Percentiles rank a stretch among this genome's conserved stretches.
These are phyloP conservation scores for Bassia scoparia DNA, from an alignment of 148 eudicot species.

Conservation along the genomic window DNA sequence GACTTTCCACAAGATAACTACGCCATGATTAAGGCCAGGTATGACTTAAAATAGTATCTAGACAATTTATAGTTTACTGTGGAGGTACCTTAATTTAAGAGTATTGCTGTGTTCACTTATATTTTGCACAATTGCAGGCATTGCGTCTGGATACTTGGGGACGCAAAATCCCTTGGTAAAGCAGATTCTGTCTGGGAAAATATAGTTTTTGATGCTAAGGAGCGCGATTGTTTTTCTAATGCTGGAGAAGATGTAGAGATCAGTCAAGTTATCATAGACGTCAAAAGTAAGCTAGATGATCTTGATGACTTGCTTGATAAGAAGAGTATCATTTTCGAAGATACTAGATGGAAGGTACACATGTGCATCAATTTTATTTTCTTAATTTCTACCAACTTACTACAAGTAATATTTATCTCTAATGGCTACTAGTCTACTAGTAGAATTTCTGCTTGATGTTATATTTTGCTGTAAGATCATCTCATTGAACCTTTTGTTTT, in stretches of 20 bases:
- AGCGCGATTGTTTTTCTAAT: constrained; percentile 35
- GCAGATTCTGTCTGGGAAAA: constrained; percentile 37
- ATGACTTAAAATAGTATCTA: constrained; percentile 5
- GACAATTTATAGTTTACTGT: not conserved
- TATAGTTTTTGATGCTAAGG: constrained; percentile 43
- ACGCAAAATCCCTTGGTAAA: constrained; percentile 29
- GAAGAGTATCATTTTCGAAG: constrained; percentile 34
- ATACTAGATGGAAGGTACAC: constrained; percentile 41
- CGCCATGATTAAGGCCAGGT: constrained; percentile 57
- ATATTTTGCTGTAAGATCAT: not conserved
- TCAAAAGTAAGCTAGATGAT: constrained; percentile 38
- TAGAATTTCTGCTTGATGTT: not conserved
- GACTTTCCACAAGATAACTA: constrained; percentile 36
- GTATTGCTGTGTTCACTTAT: not conserved
- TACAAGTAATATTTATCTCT: not conserved
- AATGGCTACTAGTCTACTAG: not conserved
- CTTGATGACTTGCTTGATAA: constrained; percentile 39
- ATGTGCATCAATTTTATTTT: not conserved
- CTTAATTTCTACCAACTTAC: not conserved
- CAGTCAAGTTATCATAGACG: constrained; percentile 25
- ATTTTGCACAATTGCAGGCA: constrained; percentile 30
- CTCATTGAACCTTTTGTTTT: not conserved
- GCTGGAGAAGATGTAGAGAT: constrained; percentile 39
- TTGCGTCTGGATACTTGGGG: constrained; percentile 62
- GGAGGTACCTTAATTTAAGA: not conserved